Evolutionary conservation across 2,329 filamentous ascomycete genomes (phyloP), one percentile per base, ranked within the genome.

Genomic region (Talaromyces albobiverticillius): DNA sequence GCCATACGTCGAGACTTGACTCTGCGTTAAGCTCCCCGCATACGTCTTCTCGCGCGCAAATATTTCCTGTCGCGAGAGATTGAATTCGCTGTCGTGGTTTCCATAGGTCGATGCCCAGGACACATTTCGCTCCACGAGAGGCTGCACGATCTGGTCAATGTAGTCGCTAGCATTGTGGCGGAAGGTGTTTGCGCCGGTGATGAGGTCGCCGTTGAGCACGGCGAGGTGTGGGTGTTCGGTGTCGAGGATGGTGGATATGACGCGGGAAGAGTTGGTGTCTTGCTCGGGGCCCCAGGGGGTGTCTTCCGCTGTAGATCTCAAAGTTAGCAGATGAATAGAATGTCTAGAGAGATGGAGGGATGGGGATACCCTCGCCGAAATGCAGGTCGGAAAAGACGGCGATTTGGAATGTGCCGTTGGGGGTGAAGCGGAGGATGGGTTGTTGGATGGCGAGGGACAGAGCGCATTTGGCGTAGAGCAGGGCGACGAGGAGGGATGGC

Each of bases 41-140:
- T 64, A 60, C 31, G 65, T 68, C 41, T 64, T 68, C 57, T 80
- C 77, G 6, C 70, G 64, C 1, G 57, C 62, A 32, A 76, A 73
- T 4, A 79, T 69, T 10, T 67, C 69, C 32, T 65, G 57, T 1
- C 77, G 77, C 0, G 79, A 80, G 8, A 87, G 68, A 57, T 86
- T 86, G 63, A 74, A 80, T 32, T 81, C 71, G 45, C 79, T 78
- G 59, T 90, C 87, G 61, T 90, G 87, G 54, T 89, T 89, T 0
- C 87, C 87, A 58, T 89, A 89, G 0, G 85, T 85, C 0, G 82
- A 84, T 2, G 85, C 85, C 82, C 85, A 90, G 0, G 76, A 75
- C 0, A 87, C 63, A 7, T 74, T 73, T 14, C 79, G 77, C 3
- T 79, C 59, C 0, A 86, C 71, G 0, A 90, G 69, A 0, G 84